Evolutionary conservation across 2,329 filamentous ascomycete genomes (phyloP).

Genomic region (Aureobasidium sp.): DNA sequence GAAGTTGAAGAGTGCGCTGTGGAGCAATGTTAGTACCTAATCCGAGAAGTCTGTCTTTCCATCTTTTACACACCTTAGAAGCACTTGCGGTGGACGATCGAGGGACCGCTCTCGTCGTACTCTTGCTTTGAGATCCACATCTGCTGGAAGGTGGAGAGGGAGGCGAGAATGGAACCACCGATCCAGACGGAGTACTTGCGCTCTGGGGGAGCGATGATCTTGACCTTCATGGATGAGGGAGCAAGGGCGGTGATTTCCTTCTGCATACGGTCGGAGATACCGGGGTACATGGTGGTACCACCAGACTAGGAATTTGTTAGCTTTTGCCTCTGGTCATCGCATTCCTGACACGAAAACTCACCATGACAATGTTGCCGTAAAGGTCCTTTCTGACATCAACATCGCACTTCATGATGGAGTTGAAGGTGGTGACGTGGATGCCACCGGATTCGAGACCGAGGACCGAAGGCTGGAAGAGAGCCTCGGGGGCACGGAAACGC

Average conservation of each 20-base stretch:
- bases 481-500: slow-evolving; percentile 99
- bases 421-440: slow-evolving; percentile 99
- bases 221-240: slow-evolving; percentile 99
- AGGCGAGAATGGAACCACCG: slow-evolving; percentile 99
- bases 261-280: slow-evolving; percentile 99
- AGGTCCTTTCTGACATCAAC: slow-evolving; percentile 99
- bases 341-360: slow-evolving; percentile 44
- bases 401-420: slow-evolving; percentile 99
- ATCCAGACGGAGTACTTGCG: slow-evolving; percentile 99
- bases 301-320: slow-evolving; percentile 63
- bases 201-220: slow-evolving; percentile 99
- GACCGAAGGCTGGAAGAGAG: slow-evolving; percentile 98
- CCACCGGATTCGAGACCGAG: slow-evolving; percentile 96
- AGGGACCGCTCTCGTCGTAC: slow-evolving; percentile 99
- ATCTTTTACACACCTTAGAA: slow-evolving; percentile 61
- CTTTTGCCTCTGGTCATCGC: slow-evolving; percentile 15
- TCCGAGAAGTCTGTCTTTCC: neutral
- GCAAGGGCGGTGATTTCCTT: slow-evolving; percentile 99
- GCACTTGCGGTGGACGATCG: slow-evolving; percentile 99
- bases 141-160: slow-evolving; percentile 99
- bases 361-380: slow-evolving; percentile 99
- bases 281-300: slow-evolving; percentile 99
- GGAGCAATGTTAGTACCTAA: neutral
- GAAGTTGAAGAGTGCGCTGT: slow-evolving; percentile 11
- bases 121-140: slow-evolving; percentile 99